Base-by-base conservation (phyloP, 2,329 filamentous ascomycete genomes). In the Stachybotrys chartarum region DNA sequence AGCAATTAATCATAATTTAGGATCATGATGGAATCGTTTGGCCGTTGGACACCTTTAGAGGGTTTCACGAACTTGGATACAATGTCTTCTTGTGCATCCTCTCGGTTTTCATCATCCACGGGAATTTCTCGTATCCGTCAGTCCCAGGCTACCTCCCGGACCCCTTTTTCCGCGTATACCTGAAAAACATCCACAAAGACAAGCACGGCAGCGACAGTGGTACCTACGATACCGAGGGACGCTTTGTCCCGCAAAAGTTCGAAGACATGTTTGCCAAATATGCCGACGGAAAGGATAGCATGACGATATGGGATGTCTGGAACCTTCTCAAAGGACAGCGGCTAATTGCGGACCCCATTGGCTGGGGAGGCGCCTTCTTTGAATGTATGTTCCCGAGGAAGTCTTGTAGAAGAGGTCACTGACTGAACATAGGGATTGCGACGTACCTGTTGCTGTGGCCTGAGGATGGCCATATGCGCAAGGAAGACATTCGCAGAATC, bases 261-360 rank as follows among this genome's bases (percentile, higher is more conserved):
- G 76, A 81, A 63, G 76, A 79, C 58, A 70, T 78, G 48, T 79
- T 80, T 55, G 61, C 70, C 48, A 79, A 80, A 64, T 79, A 76
- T 61, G 75, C 68, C 51, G 59, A 61, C 1, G 66, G 69, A 47
- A 70, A 71, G 17, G 71, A 76, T 51, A 68, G 69, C 6, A 59
- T 79, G 54, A 73, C 68, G 1, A 35, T 69, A 6, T 50, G 58
- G 39, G 71, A 79, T 39, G 55, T 78, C 2, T 63, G 58, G 50
- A 60, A 61, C 1, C 64, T 75, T 55, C 59, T 74, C 44, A 71
- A 69, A 50, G 75, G 72, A 0, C 71, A 79, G 57, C 66, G 75
- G 46, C 56, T 74, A 14, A 63, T 72, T 16, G 60, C 66, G n/a
- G 77, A 79, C 61, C 74, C 72, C 6, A 63, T 78, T 51, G 76